These are phyloP conservation scores for Talaromyces sp. DNA, from an alignment of 2,329 filamentous ascomycete genomes.

Conservation along the genomic window DNA sequence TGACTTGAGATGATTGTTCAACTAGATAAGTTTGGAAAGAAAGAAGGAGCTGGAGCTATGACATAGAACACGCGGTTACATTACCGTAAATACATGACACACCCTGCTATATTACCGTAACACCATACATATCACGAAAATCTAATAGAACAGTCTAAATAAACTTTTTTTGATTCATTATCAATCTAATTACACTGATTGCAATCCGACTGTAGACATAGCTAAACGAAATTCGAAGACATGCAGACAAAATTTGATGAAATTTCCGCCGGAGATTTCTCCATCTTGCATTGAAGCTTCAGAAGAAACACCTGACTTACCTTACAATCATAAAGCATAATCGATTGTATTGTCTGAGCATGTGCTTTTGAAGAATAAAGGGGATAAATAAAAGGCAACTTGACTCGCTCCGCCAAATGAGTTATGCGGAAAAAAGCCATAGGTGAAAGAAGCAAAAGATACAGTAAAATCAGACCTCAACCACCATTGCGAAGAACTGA, in stretches of 20 bases:
- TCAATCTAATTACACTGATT: slow-evolving; percentile 1
- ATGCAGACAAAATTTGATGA: background rate
- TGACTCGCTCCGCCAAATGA: background rate
- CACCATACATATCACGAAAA: background rate
- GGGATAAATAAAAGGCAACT: background rate
- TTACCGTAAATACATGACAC: background rate
- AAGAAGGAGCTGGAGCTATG: background rate
- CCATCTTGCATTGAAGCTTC: background rate
- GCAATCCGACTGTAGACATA: background rate
- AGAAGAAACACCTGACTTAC: background rate
- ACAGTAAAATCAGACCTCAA: background rate
- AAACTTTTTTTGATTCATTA: background rate
- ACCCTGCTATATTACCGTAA: background rate
- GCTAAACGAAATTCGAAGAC: background rate
- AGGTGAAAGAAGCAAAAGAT: background rate
- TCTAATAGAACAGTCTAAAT: background rate
- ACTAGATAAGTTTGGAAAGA: background rate
- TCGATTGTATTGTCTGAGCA: background rate
- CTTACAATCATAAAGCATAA: background rate
- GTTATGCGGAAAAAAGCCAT: background rate
- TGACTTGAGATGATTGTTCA: background rate
- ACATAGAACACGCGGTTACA: background rate
- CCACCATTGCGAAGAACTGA: background rate
- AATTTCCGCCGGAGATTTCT: background rate
- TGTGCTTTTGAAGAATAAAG: slow-evolving; percentile 2